Conservation (phyloP, 164 flowering plant species). For the Aristolochia contorta region DNA sequence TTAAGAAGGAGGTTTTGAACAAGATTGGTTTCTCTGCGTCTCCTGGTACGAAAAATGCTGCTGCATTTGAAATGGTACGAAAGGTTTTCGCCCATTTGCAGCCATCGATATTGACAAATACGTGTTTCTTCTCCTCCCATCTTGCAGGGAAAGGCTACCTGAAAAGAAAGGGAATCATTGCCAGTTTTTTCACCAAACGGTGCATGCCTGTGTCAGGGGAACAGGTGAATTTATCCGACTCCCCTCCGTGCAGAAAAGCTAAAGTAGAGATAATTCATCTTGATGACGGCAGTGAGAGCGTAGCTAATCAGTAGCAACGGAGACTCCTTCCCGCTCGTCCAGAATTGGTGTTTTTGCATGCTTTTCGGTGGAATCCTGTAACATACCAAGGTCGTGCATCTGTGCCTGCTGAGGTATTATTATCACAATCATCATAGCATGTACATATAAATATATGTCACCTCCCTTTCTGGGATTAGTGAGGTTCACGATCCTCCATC, state of each 20-base stretch:
- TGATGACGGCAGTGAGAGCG: background rate
- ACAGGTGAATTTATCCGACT: constrained; percentile 17
- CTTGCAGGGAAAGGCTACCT: constrained; percentile 30
- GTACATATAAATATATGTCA: too few species aligned
- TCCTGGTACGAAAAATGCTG: constrained; percentile 40
- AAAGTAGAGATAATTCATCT: constrained; percentile 6
- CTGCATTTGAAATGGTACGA: background rate
- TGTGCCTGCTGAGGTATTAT: too few species aligned
- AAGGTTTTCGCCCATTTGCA: background rate
- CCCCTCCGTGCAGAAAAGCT: constrained; percentile 22
- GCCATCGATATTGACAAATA: background rate
- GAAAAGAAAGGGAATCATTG: constrained; percentile 34
- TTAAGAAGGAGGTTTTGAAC: constrained; percentile 60
- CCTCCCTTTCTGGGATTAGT: too few species aligned
- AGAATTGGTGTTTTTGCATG: too few species aligned
- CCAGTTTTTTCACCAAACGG: constrained; percentile 69
- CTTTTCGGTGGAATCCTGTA: too few species aligned
- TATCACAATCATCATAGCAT: too few species aligned
- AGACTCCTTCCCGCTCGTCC: too few species aligned
- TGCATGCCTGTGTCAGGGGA: constrained; percentile 57
- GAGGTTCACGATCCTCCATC: too few species aligned
- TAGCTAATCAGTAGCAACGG: too few species aligned
- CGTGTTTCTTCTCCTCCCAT: background rate
- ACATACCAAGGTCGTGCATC: too few species aligned
- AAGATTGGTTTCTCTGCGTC: constrained; percentile 51